Evolutionary conservation across 2,329 filamentous ascomycete genomes (phyloP).

Genomic region (Penicillium hesseltinei): DNA sequence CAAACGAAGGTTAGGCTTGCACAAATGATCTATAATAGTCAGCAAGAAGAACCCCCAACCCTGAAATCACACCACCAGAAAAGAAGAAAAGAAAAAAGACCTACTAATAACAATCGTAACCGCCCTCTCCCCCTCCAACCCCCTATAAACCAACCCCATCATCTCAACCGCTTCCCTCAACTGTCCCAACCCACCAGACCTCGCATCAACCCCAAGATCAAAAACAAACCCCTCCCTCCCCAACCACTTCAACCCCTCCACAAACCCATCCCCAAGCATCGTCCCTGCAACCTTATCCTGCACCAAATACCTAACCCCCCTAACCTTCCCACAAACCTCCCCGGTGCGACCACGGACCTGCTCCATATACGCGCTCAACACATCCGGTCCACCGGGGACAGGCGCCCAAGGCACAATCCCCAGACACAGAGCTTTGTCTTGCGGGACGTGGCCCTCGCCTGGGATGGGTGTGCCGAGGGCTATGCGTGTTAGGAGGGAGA

Average conservation of each 20-base stretch:
- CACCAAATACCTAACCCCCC: conserved; percentile 78
- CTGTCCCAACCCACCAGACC: conserved; percentile 71
- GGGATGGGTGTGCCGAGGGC: conserved; percentile 57
- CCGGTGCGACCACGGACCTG: conserved; percentile 57
- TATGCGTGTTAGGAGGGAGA: conserved; percentile 67
- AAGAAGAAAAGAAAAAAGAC: conserved; percentile 15
- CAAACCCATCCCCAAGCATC: conserved; percentile 63
- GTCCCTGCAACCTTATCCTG: conserved; percentile 71
- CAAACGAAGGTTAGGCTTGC: conserved; percentile 76
- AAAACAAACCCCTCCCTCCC: conserved; percentile 66
- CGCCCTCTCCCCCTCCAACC: conserved; percentile 50
- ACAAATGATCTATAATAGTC: conserved; percentile 68
- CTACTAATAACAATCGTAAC: conserved; percentile 68
- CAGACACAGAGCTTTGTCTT: conserved; percentile 57
- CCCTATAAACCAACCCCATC: conserved; percentile 65
- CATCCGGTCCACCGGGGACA: conserved; percentile 61
- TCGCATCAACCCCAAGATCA: conserved; percentile 80
- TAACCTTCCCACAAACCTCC: conserved; percentile 62
- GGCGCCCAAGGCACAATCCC: conserved; percentile 87
- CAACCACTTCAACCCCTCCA: conserved; percentile 64
- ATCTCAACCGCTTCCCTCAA: conserved; percentile 69
- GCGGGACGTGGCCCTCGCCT: conserved; percentile 57
- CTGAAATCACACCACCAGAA: not conserved
- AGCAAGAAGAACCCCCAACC: conserved; percentile 13
- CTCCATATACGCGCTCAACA: conserved; percentile 64